These are phyloP conservation scores for Chytriomyces confervae DNA, from an alignment of 192 early-diverging fungal species.

Conservation along the genomic window DNA sequence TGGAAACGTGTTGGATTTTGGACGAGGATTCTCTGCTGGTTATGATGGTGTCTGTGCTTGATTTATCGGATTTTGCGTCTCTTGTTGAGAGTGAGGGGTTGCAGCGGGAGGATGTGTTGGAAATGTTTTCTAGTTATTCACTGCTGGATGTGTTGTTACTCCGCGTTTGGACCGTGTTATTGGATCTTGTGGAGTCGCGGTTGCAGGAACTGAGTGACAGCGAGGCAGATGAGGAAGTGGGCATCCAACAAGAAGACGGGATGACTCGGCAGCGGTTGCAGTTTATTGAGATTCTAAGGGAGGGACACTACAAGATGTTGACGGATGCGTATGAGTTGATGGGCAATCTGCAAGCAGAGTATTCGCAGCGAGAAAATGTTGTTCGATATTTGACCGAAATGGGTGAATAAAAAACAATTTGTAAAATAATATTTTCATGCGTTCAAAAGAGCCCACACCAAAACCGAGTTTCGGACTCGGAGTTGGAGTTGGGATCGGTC, in stretches of 20 bases:
- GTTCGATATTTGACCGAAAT: conserved; percentile 40
- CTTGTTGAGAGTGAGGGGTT: neutral
- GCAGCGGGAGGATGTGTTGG: neutral
- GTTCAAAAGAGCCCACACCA: neutral
- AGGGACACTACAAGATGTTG: conserved; percentile 30
- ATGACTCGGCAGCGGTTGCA: neutral
- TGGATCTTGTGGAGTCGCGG: neutral
- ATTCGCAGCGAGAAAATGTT: conserved; percentile 31
- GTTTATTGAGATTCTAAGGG: conserved; percentile 27
- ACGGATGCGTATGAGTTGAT: conserved; percentile 30
- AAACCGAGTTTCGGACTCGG: neutral
- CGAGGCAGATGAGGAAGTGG: conserved; percentile 21
- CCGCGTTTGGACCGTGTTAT: conserved; percentile 13
- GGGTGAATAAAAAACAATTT: neutral
- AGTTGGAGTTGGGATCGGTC: neutral
- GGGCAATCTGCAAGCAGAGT: conserved; percentile 37
- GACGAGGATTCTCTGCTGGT: conserved; percentile 14
- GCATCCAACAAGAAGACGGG: neutral
- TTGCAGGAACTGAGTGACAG: neutral
- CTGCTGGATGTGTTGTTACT: conserved; percentile 10
- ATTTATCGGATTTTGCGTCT: neutral
- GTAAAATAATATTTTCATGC: neutral
- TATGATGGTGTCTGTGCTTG: conserved; percentile 3
- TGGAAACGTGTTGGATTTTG: neutral
- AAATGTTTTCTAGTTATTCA: neutral